Conservation (phyloP, 495 filamentous ascomycete genomes). For the Bathelium albidoporum region DNA sequence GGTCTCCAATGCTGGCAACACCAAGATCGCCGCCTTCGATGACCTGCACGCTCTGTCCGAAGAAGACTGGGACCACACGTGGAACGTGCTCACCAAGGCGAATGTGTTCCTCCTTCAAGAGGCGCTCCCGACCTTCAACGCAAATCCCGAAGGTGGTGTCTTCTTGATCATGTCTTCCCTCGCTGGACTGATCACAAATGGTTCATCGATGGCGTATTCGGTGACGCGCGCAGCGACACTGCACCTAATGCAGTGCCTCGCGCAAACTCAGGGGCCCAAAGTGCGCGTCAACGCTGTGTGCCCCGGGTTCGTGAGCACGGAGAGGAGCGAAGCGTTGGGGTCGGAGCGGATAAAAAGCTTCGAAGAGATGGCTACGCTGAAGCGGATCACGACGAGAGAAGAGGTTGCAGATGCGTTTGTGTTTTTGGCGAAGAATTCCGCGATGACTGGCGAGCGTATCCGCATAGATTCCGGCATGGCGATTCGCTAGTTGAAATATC, state of each 20-base stretch:
- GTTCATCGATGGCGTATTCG: constrained; percentile 55
- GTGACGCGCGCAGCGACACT: constrained; percentile 58
- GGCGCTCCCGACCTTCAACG: constrained; percentile 54
- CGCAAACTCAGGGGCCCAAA: constrained; percentile 54
- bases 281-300: constrained; percentile 58
- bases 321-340: constrained; percentile 44
- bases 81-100: constrained; percentile 58
- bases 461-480: not conserved
- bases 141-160: constrained; percentile 57
- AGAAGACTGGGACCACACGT: constrained; percentile 67
- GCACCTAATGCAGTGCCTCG: constrained; percentile 64
- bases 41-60: constrained; percentile 53
- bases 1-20: constrained; percentile 57
- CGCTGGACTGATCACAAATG: constrained; percentile 36
- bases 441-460: constrained; percentile 27
- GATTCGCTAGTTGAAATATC: not conserved
- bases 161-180: constrained; percentile 59
- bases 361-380: constrained; percentile 27
- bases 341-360: constrained; percentile 17
- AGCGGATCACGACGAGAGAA: constrained; percentile 10
- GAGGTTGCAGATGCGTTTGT: constrained; percentile 28
- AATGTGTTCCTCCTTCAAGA: constrained; percentile 51
- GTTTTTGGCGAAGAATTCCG: constrained; percentile 31
- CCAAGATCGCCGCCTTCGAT: constrained; percentile 42
- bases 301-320: constrained; percentile 58